Conservation (phyloP, 1,284 basidiomycete genomes). For the Apiotrichum laibachii region DNA sequence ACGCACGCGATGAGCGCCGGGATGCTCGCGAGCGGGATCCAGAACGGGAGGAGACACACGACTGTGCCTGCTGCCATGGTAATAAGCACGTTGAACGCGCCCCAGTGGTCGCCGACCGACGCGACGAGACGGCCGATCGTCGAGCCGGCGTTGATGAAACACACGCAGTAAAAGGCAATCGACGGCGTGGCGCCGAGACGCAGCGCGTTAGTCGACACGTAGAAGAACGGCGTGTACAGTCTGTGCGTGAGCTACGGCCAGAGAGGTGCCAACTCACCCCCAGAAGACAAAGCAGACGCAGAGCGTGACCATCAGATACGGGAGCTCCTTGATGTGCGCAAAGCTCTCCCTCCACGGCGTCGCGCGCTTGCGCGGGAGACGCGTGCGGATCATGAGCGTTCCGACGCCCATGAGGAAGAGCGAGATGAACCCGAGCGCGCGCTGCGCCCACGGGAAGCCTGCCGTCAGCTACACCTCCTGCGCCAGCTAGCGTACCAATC, state of each 20-base stretch:
- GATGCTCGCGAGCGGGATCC: slow-evolving; percentile 23
- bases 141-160: slow-evolving; percentile 36
- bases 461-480: not conserved
- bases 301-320: slow-evolving; percentile 27
- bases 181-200: slow-evolving; percentile 29
- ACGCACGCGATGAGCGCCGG: slow-evolving; percentile 38
- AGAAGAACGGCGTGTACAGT: slow-evolving; percentile 38
- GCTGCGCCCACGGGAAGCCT: slow-evolving; percentile 29
- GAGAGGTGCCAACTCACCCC: slow-evolving; percentile 1
- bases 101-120: slow-evolving; percentile 14
- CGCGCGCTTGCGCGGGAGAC: slow-evolving; percentile 20
- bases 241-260: not conserved
- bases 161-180: slow-evolving; percentile 30
- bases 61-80: no score
- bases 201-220: slow-evolving; percentile 30
- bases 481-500: not conserved
- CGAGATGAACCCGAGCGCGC: slow-evolving; percentile 29
- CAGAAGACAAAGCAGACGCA: slow-evolving; percentile 29
- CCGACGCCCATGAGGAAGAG: slow-evolving; percentile 25
- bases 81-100: slow-evolving; percentile 27
- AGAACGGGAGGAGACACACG: slow-evolving; percentile 25
- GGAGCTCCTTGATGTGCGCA: slow-evolving; percentile 23
- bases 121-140: slow-evolving; percentile 26
- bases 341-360: slow-evolving; percentile 21
- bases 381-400: slow-evolving; percentile 19